A percentile compares a stretch with the other conserved stretches of the same genome.
Evolutionary conservation across 768 basidiomycete genomes (phyloP).

Genomic region (Boletus sensibilis): DNA sequence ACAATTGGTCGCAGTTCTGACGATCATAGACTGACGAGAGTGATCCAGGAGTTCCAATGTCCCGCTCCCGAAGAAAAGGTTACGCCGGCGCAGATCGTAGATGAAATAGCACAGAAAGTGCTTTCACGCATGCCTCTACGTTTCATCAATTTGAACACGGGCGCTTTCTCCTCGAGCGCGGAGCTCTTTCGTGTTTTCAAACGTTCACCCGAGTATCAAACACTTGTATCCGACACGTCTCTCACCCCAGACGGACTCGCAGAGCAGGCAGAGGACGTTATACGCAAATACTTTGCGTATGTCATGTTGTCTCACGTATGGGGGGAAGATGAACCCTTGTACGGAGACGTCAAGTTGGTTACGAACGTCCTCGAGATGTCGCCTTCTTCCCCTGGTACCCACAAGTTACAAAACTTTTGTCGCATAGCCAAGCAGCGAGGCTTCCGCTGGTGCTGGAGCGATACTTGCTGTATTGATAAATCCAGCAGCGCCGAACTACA

Average conservation of each 20-base stretch:
- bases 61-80: constrained; percentile 8
- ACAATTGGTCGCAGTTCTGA: neutral
- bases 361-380: constrained; percentile 18
- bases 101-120: constrained; percentile 19
- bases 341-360: constrained; percentile 15
- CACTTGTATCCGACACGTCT: constrained; percentile 12
- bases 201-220: constrained; percentile 9
- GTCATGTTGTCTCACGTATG: constrained; percentile 31
- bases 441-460: constrained; percentile 30
- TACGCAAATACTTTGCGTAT: constrained; percentile 26
- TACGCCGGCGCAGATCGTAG: constrained; percentile 11
- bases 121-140: constrained; percentile 25
- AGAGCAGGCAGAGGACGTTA: constrained; percentile 13
- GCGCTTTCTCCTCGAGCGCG: constrained; percentile 17
- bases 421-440: constrained; percentile 14
- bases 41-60: neutral
- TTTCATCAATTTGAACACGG: constrained; percentile 21
- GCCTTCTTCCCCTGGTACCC: constrained; percentile 14
- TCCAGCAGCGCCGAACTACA: constrained; percentile 30
- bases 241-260: constrained; percentile 6
- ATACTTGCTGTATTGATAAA: constrained; percentile 33
- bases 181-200: constrained; percentile 21
- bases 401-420: constrained; percentile 27
- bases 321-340: constrained; percentile 28
- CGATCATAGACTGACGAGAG: neutral